Percentiles rank a stretch among this genome's conserved stretches.
Conservation (phyloP, 257 asterid genomes). For the Fraxinus pennsylvanica region DNA sequence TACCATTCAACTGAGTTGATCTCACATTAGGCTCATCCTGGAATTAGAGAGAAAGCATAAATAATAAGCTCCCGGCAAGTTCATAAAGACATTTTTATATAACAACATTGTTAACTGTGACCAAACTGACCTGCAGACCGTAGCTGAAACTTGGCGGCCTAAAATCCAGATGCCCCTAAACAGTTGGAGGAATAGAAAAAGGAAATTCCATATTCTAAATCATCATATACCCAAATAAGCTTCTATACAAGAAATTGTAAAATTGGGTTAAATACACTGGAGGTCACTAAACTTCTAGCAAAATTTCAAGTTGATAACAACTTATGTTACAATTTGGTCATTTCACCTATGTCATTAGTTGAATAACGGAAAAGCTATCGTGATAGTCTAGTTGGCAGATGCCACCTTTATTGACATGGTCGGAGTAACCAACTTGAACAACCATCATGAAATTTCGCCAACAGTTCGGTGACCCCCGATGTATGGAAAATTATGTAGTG, state of each 20-base stretch:
- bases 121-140: constrained; percentile 63
- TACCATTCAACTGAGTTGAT: constrained; percentile 57
- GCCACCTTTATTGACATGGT: neutral
- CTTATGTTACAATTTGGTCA: neutral
- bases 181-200: constrained; percentile 19
- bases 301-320: neutral
- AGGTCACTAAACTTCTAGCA: neutral
- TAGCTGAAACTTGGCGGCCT: constrained; percentile 17
- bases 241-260: constrained; percentile 3
- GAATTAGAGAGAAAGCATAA: constrained; percentile 17
- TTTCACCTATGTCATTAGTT: neutral
- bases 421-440: neutral
- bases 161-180: constrained; percentile 76
- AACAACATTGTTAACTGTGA: constrained; percentile 6
- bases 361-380: neutral
- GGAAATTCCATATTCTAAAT: constrained; percentile 10
- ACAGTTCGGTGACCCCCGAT: neutral
- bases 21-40: constrained; percentile 80
- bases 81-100: constrained; percentile 15
- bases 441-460: neutral
- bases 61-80: constrained; percentile 1
- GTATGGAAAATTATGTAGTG: constrained; percentile 12
- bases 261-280: neutral
- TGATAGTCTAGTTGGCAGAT: neutral
- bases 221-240: neutral